A percentile compares a stretch with the other conserved stretches of the same genome.
phyloP scores from a whole-genome alignment of 2,329 filamentous ascomycete species.

The Periconia sp. region DNA sequence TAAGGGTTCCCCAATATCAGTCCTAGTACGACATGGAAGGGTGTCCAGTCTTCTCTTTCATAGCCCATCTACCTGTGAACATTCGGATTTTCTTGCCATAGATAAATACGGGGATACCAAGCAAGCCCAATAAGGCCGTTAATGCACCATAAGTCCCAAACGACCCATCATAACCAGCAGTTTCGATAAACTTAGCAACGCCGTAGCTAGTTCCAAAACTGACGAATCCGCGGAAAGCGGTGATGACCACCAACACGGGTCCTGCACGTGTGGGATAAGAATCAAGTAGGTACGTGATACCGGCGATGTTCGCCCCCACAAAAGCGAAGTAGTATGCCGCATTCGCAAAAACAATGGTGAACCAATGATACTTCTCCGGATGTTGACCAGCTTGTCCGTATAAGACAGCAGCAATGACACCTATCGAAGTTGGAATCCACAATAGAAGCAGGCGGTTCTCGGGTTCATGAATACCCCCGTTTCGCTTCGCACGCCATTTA shows the following conservation, averaged over 20 bases:
- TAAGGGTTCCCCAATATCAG: too few species aligned
- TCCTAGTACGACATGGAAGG: constrained; percentile 10
- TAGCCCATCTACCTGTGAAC: constrained; percentile 33
- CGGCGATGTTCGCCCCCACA: constrained; percentile 48
- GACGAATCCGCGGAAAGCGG: constrained; percentile 50
- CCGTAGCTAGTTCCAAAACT: constrained; percentile 49
- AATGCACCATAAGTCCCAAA: constrained; percentile 18
- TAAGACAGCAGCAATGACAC: constrained; percentile 20
- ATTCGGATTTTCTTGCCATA: constrained; percentile 36
- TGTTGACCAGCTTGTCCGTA: constrained; percentile 30
- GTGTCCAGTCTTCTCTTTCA: constrained; percentile 10
- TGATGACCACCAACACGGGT: constrained; percentile 50
- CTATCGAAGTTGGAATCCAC: constrained; percentile 9
- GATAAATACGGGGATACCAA: constrained; percentile 3
- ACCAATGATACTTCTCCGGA: constrained; percentile 42
- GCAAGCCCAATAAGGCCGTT: too few species aligned
- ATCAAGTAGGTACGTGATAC: constrained; percentile 50
- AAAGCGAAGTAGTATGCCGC: constrained; percentile 42
- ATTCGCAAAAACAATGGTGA: constrained; percentile 33
- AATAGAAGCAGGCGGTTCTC: constrained; percentile 45
- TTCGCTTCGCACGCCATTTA: constrained; percentile 35
- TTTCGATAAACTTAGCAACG: constrained; percentile 36
- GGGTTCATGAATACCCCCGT: constrained; percentile 41
- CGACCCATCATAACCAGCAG: constrained; percentile 34
- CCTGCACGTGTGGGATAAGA: constrained; percentile 48